Evolutionary conservation across 257 asterid genomes (phyloP), one percentile per base, ranked within the genome.

Genomic region (Solanum pimpinellifolium): DNA sequence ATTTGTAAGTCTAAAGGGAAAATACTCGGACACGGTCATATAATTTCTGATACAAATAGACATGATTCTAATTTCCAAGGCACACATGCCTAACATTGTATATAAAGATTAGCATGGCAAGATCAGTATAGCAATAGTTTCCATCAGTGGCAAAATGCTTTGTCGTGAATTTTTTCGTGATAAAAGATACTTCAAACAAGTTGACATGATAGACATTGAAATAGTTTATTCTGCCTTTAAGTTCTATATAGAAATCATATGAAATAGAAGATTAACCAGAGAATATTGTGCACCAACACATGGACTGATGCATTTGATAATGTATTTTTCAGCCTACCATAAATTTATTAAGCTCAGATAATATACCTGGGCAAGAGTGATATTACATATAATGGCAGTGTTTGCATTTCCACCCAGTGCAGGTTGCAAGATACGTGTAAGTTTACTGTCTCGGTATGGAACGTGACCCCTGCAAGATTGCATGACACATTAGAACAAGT

Each of bases 371-470:
- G 98, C 99, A 91, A 97, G 96, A 62, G 99, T 97, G 88, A 97
- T 95, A 88, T 97, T 97, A 95, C 99, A 97, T 91, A 97, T 97
- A 85, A 97, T 97, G 46, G 98, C 98, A 46, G 99, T 97, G 89
- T 97, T 97, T 35, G 99, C 97, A 92, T 97, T 97, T 84, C 99
- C 99, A 84, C 99, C 99, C 92, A 97, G 89, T 37, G 99, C 98
- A 25, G 99, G 96, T 90, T 97, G 99, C 93, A 97, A 92, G 89
- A 97, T 97, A 18, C 99, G 98, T 8, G 99, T 97, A 81, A 97
- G 97, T 87, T 97, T 97, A 93, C 99, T 97, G 92, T 97, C 99
- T 89, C 99, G 95, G 77, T 97, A 97, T 9, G 99, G 99, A 72
- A 97, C 99, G 87, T 97, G 99, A 12, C 99, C 98, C 60, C 99